Evolutionary conservation across 2,329 filamentous ascomycete species (phyloP).

Genomic region (Penicillium nordicum): DNA sequence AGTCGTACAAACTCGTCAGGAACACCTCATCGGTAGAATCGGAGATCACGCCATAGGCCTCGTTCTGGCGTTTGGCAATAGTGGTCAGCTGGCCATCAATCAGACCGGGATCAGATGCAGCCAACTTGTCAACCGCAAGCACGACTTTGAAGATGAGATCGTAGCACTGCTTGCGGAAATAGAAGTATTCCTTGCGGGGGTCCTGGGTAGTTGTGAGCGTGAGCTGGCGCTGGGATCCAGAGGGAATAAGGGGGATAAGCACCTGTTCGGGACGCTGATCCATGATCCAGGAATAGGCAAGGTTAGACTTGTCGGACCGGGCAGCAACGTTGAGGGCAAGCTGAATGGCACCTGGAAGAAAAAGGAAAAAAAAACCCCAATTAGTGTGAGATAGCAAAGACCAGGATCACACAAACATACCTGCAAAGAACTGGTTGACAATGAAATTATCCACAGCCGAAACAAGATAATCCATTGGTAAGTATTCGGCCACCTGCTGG

Average conservation of each 20-base stretch:
- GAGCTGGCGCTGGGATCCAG: slow-evolving; percentile 12
- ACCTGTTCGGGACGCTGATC: slow-evolving; percentile 68
- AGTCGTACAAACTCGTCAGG: slow-evolving; percentile 94
- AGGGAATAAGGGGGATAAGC: slow-evolving; percentile 15
- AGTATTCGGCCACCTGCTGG: slow-evolving; percentile 77
- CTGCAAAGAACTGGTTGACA: slow-evolving; percentile 81
- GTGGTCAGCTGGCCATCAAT: slow-evolving; percentile 75
- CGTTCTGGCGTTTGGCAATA: slow-evolving; percentile 72
- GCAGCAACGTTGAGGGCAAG: slow-evolving; percentile 78
- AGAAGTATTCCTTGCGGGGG: slow-evolving; percentile 63
- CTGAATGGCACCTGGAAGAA: slow-evolving; percentile 67
- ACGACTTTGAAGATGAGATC: slow-evolving; percentile 82
- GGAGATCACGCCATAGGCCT: slow-evolving; percentile 89
- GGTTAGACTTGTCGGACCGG: slow-evolving; percentile 82
- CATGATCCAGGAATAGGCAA: slow-evolving; percentile 79
- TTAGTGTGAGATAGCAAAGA: slow-evolving; percentile 4
- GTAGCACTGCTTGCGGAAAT: slow-evolving; percentile 75
- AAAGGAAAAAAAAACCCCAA: background rate
- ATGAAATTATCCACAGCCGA: slow-evolving; percentile 77
- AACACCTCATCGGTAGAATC: slow-evolving; percentile 88
- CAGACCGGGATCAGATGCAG: slow-evolving; percentile 64
- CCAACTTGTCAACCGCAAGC: slow-evolving; percentile 68
- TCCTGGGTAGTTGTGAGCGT: slow-evolving; percentile 49
- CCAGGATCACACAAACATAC: slow-evolving; percentile 27
- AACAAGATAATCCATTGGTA: slow-evolving; percentile 76